Evolutionary conservation across 306 rosid species (phyloP).

Genomic region (Erythrophleum fordii): DNA sequence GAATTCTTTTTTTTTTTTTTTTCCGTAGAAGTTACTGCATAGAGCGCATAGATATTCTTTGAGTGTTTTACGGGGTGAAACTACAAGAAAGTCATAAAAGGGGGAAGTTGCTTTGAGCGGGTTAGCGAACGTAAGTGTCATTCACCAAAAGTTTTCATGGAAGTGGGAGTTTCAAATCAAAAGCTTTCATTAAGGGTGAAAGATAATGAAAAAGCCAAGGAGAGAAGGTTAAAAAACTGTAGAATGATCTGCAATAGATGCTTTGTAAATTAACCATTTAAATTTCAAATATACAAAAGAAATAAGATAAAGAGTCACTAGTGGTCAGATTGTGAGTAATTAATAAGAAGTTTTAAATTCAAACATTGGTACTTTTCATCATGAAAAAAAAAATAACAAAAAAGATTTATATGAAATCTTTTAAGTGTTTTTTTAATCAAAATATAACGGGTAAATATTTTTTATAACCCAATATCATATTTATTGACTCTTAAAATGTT

Average conservation of each 20-base stretch:
- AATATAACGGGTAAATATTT: neutral
- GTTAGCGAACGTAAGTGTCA: neutral
- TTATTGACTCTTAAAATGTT: neutral
- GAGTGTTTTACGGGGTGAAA: conserved; percentile 8
- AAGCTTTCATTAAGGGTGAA: conserved; percentile 16
- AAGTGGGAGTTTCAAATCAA: conserved; percentile 24
- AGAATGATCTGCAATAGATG: neutral
- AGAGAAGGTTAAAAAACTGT: neutral
- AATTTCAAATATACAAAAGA: too few relatives aligned
- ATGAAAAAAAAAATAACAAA: neutral
- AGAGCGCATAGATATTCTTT: neutral
- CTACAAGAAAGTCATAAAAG: conserved; percentile 29
- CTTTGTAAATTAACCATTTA: too few relatives aligned
- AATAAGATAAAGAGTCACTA: too few relatives aligned
- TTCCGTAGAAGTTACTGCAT: conserved; percentile 24
- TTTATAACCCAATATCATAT: neutral
- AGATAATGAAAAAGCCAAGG: neutral
- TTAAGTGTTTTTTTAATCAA: too few relatives aligned
- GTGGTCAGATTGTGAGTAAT: too few relatives aligned
- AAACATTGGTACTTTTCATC: too few relatives aligned
- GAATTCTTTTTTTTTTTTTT: neutral
- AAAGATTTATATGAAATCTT: neutral
- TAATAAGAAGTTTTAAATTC: too few relatives aligned
- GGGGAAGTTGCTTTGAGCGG: neutral
- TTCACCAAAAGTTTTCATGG: conserved; percentile 19